Evolutionary conservation across 2,329 filamentous ascomycete species (phyloP).

Genomic region (Bipolaris oryzae): DNA sequence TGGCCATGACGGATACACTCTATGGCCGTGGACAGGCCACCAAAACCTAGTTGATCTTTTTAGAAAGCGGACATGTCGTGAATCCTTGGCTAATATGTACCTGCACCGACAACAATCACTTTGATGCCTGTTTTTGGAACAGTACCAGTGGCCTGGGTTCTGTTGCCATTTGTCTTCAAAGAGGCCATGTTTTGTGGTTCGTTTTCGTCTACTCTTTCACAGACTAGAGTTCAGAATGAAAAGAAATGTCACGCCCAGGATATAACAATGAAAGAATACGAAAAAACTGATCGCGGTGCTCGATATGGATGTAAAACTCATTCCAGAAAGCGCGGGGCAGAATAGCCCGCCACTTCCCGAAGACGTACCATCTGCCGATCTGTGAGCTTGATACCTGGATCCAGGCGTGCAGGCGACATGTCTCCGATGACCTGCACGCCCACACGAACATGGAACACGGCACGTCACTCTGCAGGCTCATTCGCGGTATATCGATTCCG

Average conservation of each 20-base stretch:
- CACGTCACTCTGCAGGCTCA: constrained; percentile 6
- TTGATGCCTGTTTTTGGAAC: constrained; percentile 56
- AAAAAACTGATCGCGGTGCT: constrained; percentile 8
- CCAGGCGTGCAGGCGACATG: constrained; percentile 18
- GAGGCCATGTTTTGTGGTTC: constrained; percentile 32
- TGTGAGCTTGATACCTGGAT: neutral
- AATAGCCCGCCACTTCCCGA: constrained; percentile 12
- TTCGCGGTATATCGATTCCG: constrained; percentile 11
- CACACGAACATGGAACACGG: neutral
- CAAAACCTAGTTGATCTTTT: constrained; percentile 56
- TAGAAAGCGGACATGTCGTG: neutral
- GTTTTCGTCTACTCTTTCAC: constrained; percentile 24
- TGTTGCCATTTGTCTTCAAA: constrained; percentile 12
- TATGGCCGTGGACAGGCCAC: constrained; percentile 66
- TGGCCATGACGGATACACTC: constrained; percentile 68
- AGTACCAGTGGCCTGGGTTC: constrained; percentile 1
- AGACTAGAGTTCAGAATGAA: constrained; percentile 24
- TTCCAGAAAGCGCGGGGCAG: constrained; percentile 19
- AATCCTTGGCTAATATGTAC: constrained; percentile 32
- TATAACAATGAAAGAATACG: neutral
- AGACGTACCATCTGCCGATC: neutral
- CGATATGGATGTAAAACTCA: neutral
- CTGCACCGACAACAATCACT: constrained; percentile 57
- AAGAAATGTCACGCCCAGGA: neutral
- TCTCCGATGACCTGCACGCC: constrained; percentile 6